Percentiles rank a stretch among this genome's conserved stretches.
Conservation (phyloP, 176 grass and related monocot species). For the Triticum timopheevii region DNA sequence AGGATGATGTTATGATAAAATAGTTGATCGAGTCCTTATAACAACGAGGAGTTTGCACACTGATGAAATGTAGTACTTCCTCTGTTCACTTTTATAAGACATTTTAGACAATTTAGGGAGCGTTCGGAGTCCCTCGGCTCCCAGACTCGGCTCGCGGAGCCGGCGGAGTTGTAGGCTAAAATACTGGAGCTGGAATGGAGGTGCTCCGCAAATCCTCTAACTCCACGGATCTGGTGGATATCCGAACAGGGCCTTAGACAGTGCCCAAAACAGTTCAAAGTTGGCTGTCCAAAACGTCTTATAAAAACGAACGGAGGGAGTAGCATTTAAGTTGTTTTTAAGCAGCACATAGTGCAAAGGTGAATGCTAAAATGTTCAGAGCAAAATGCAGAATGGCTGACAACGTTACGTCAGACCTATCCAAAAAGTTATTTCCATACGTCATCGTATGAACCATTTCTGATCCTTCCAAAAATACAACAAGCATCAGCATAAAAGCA, state of each 20-base stretch:
- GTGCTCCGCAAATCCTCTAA: no score
- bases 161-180: no score
- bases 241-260: no score
- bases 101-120: no score
- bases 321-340: background rate
- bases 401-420: conserved; percentile 20
- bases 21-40: background rate
- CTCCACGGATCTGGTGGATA: no score
- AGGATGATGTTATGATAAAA: background rate
- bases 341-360: background rate
- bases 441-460: background rate
- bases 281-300: no score
- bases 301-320: no score
- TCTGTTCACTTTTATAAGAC: no score
- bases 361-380: background rate
- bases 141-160: no score
- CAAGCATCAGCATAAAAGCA: background rate
- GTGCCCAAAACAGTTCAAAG: no score
- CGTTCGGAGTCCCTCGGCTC: no score
- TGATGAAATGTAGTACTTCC: background rate
- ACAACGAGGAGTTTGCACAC: background rate
- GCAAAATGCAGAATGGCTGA: background rate
- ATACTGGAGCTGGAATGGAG: no score
- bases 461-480: background rate
- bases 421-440: background rate